phyloP scores from a whole-genome alignment of 805 yeast genomes.

The Suhomyces vadensis region DNA sequence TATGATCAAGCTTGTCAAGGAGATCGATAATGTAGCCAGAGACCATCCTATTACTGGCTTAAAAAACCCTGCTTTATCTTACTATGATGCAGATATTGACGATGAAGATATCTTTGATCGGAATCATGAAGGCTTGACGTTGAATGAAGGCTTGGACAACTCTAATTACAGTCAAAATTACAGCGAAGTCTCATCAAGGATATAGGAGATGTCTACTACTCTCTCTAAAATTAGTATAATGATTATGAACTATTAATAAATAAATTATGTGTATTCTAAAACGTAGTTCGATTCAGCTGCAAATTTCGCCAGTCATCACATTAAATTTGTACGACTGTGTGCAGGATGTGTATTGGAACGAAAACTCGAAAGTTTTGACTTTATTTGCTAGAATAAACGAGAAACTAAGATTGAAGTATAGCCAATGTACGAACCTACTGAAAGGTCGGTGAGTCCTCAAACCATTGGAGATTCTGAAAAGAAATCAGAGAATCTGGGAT shows the following conservation, averaged over 20 bases:
- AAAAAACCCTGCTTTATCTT: slow-evolving; percentile 43
- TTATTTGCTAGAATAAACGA: neutral
- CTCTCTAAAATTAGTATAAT: neutral
- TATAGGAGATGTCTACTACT: neutral
- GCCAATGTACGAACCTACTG: slow-evolving; percentile 5
- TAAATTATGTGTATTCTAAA: too few relatives aligned
- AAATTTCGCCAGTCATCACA: neutral
- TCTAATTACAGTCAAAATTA: neutral
- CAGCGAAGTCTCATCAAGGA: neutral
- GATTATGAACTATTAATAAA: neutral
- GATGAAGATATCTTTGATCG: slow-evolving; percentile 32
- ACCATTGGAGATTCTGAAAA: slow-evolving; percentile 1
- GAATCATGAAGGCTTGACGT: slow-evolving; percentile 29
- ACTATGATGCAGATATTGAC: slow-evolving; percentile 32
- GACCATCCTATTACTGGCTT: slow-evolving; percentile 42
- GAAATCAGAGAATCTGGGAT: neutral
- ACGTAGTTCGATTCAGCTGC: too few relatives aligned
- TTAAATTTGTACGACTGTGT: neutral
- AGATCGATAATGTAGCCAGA: slow-evolving; percentile 47
- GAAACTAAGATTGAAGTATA: neutral
- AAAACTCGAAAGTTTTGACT: neutral
- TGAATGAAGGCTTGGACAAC: slow-evolving; percentile 22
- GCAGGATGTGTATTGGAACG: slow-evolving; percentile 1
- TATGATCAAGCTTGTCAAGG: slow-evolving; percentile 57
- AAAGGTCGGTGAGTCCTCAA: slow-evolving; percentile 12